phyloP scores from a whole-genome alignment of 768 basidiomycete species.

The Lepiota brunneoincarnata region DNA sequence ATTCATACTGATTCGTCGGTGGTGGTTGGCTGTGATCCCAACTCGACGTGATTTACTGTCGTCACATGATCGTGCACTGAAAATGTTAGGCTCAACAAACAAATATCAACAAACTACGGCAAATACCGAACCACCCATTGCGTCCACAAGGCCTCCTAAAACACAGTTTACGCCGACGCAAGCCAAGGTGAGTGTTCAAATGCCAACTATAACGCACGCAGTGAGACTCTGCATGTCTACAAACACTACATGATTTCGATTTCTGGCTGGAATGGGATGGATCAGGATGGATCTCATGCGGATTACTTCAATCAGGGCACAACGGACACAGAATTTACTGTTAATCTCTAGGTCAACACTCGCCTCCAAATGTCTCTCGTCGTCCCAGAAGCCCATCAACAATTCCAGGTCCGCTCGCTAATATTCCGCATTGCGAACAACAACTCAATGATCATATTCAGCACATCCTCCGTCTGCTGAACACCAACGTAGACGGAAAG shows the following conservation, averaged over 20 bases:
- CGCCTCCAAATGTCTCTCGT: slow-evolving; percentile 84
- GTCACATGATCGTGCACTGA: too few species aligned
- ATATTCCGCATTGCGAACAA: not conserved
- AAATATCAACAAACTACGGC: slow-evolving; percentile 4
- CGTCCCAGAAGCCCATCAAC: slow-evolving; percentile 90
- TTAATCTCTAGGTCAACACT: slow-evolving; percentile 18
- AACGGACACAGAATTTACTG: slow-evolving; percentile 13
- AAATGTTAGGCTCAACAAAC: not conserved
- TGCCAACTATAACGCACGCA: not conserved
- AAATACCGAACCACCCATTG: not conserved
- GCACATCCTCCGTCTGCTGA: slow-evolving; percentile 99
- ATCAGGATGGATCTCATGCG: not conserved
- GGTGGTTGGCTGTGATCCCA: too few species aligned
- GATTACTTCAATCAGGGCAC: not conserved
- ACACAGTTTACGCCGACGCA: slow-evolving; percentile 6
- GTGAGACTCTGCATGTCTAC: not conserved
- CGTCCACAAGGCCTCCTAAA: not conserved
- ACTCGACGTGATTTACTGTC: too few species aligned
- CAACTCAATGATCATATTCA: slow-evolving; percentile 27
- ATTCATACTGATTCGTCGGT: too few species aligned
- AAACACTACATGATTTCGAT: too few species aligned
- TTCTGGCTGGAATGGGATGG: slow-evolving; percentile 2
- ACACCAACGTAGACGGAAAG: slow-evolving; percentile 99
- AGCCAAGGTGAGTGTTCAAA: slow-evolving; percentile 7
- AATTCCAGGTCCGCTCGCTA: slow-evolving; percentile 74